Conservation (phyloP, 257 asterid genomes). For the Penstemon davidsonii region DNA sequence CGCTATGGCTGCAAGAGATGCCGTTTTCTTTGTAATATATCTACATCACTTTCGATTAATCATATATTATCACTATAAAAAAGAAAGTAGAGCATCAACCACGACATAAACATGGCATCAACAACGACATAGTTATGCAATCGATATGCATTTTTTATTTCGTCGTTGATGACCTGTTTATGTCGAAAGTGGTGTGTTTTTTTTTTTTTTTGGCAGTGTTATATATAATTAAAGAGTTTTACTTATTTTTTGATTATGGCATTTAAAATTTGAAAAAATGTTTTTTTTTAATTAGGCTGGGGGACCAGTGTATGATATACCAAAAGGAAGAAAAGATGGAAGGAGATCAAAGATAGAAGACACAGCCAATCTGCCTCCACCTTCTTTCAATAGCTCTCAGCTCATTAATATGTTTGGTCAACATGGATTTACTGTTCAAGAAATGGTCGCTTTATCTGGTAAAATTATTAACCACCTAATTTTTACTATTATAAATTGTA, state of each 20-base stretch:
- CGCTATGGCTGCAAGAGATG: constrained; percentile 91
- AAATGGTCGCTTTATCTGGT: constrained; percentile 95
- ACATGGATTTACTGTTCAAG: constrained; percentile 78
- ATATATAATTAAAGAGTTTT: too few relatives aligned
- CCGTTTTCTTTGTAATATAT: constrained; percentile 78
- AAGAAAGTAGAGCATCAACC: too few relatives aligned
- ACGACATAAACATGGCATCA: too few relatives aligned
- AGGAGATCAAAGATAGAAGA: constrained; percentile 75
- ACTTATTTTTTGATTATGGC: neutral
- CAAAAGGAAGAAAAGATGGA: constrained; percentile 88
- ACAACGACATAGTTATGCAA: too few relatives aligned
- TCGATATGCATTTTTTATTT: too few relatives aligned
- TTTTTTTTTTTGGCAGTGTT: too few relatives aligned
- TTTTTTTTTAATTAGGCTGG: constrained; percentile 53
- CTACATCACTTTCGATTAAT: neutral
- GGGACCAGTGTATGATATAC: constrained; percentile 79
- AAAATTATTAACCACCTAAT: neutral
- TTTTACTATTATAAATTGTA: neutral
- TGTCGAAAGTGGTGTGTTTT: too few relatives aligned
- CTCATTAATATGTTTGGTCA: constrained; percentile 62
- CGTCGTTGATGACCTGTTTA: too few relatives aligned
- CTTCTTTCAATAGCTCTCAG: constrained; percentile 68
- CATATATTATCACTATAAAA: too few relatives aligned
- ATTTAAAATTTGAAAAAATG: neutral
- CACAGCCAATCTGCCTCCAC: constrained; percentile 83